Percentiles rank a stretch among this genome's conserved stretches.
Evolutionary conservation across 345 rosid species (phyloP).

Genomic region (Murraya paniculata): DNA sequence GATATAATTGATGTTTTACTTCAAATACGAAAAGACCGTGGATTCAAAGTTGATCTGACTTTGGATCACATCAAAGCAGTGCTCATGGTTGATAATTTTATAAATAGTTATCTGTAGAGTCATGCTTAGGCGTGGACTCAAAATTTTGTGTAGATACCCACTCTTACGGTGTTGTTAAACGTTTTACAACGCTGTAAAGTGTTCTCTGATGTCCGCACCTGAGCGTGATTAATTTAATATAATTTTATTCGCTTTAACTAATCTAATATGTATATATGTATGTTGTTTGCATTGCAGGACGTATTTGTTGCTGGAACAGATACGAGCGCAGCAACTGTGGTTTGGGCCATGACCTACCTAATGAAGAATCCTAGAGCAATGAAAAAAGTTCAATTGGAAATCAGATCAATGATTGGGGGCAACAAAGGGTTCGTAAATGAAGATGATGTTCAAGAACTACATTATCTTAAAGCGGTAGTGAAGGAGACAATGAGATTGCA

Average conservation of each 20-base stretch:
- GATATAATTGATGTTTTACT: slow-evolving; percentile 45
- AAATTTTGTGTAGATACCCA: too few species aligned
- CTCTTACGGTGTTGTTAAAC: too few species aligned
- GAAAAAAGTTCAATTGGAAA: slow-evolving; percentile 34
- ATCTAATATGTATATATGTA: too few species aligned
- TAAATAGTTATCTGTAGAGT: not conserved
- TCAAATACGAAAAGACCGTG: slow-evolving; percentile 23
- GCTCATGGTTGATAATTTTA: slow-evolving; percentile 37
- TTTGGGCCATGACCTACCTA: slow-evolving; percentile 40
- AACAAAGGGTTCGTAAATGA: slow-evolving; percentile 33
- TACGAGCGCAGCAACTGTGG: slow-evolving; percentile 22
- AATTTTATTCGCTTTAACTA: too few species aligned
- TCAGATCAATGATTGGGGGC: slow-evolving; percentile 10
- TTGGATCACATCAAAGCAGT: too few species aligned
- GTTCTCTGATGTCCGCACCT: too few species aligned
- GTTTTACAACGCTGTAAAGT: too few species aligned
- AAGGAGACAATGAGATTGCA: slow-evolving; percentile 37
- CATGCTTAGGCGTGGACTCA: too few species aligned
- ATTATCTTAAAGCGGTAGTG: slow-evolving; percentile 41
- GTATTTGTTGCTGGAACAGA: slow-evolving; percentile 36
- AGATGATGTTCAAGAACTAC: slow-evolving; percentile 23
- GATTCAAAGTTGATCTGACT: too few species aligned
- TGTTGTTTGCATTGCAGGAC: slow-evolving; percentile 12
- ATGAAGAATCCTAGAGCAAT: slow-evolving; percentile 32
- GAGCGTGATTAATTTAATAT: too few species aligned